Base-by-base conservation (phyloP, 1,284 basidiomycete species). In the Earliella scabrosa region DNA sequence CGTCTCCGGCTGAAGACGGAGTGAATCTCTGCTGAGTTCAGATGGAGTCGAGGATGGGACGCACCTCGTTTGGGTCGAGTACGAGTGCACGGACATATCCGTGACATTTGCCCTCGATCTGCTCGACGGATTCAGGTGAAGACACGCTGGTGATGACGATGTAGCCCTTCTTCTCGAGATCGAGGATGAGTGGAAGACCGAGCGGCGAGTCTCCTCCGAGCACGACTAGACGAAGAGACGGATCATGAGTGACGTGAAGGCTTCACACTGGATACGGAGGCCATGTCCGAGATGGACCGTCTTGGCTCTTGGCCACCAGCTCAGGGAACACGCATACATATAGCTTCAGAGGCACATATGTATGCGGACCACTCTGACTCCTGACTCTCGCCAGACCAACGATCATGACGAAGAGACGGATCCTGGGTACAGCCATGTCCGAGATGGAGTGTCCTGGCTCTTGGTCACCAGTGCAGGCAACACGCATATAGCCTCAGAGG, bases 51-150 rank as follows among this genome's bases (percentile, higher is more conserved):
- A 31, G 18, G 32, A 27, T 16, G 18, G 21, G 26, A 68, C 79
- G 38, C 68, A 88, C 91, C 77, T 90, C 87, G 50, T 76, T 76
- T 0, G 92, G 87, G 71, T 93, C 87, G 41, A 94, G 80, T 20
- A 93, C 84, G 55, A 93, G 79, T 1, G 87, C 90, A 47, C 87
- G 85, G 54, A 93, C 81, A 71, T 83, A 93, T 41, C 92, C 92
- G 63, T 85, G 77, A 31, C 83, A 82, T 59, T 77, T 74, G 39
- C 75, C 75, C 70, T 94, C 90, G 46, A 94, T 74, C 21, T 75
- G 74, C 20, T 82, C 77, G 27, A 83, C 84, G 8, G 82, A 81
- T 50, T 87, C 86, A 1, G 85, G 80, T 14, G 81, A 82, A 2
- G 85, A 75, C 14, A 92, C 90, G 59, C 87, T 93, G 6, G 86